Evolutionary conservation across 768 basidiomycete species (phyloP).

Genomic region (Mycena olivaceomarginata): DNA sequence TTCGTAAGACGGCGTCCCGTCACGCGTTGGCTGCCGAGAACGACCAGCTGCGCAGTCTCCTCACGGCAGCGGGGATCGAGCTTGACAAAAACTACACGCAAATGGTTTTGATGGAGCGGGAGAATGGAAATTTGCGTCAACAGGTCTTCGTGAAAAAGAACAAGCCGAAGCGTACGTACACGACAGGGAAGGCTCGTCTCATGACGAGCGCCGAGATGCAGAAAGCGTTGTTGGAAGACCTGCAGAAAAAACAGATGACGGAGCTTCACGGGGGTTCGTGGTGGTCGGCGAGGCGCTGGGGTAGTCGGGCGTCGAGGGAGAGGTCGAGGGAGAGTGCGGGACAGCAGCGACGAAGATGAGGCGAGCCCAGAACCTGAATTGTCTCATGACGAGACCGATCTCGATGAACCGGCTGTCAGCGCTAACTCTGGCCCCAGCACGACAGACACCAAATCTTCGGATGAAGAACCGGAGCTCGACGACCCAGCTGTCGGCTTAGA

Average conservation of each 20-base stretch:
- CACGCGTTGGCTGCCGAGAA: too few relatives aligned
- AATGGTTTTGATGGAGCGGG: too few relatives aligned
- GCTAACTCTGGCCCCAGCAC: too few relatives aligned
- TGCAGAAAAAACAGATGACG: constrained; percentile 11
- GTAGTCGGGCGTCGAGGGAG: background rate
- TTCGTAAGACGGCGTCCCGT: too few relatives aligned
- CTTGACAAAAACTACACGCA: too few relatives aligned
- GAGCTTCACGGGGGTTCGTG: background rate
- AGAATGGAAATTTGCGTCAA: too few relatives aligned
- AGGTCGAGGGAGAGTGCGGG: background rate
- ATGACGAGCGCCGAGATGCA: constrained; percentile 13
- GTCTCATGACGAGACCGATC: background rate
- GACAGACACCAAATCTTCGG: too few relatives aligned
- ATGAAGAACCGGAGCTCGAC: too few relatives aligned
- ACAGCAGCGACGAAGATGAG: background rate
- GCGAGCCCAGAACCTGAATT: background rate
- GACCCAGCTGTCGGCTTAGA: too few relatives aligned
- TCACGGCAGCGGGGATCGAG: too few relatives aligned
- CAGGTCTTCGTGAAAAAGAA: background rate
- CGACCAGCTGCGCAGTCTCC: too few relatives aligned
- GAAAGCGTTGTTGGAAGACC: background rate
- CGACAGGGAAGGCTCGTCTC: constrained; percentile 11
- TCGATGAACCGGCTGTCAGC: background rate
- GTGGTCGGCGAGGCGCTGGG: too few relatives aligned
- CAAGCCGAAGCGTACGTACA: constrained; percentile 2